Conservation (phyloP, 2,329 filamentous ascomycete species). For the Torrubiella hemipterigena region DNA sequence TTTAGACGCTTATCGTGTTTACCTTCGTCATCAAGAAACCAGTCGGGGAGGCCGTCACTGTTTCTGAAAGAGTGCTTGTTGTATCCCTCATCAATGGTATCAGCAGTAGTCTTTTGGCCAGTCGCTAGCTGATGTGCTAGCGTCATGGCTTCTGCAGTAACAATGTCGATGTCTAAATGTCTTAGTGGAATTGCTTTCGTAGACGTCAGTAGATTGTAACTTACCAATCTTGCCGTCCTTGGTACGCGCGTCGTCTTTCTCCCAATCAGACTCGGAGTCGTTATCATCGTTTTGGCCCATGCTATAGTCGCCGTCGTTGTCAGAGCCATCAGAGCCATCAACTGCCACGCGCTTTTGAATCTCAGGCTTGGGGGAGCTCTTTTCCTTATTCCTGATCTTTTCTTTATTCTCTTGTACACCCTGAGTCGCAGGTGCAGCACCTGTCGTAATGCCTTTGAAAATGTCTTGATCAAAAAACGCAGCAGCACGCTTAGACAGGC, state of each 20-base stretch:
- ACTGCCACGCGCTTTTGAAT: no score
- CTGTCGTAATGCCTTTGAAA: conserved; percentile 77
- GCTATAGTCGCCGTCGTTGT: conserved; percentile 44
- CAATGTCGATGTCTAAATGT: conserved; percentile 77
- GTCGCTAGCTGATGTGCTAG: conserved; percentile 85
- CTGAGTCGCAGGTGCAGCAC: conserved; percentile 41
- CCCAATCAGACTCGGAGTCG: conserved; percentile 56
- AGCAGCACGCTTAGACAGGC: conserved; percentile 71
- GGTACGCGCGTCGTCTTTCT: conserved; percentile 49
- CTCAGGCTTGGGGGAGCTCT: no score
- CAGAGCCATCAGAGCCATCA: no score
- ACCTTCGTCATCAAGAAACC: conserved; percentile 91
- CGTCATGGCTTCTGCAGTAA: conserved; percentile 98
- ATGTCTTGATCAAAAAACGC: conserved; percentile 93
- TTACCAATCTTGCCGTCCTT: conserved; percentile 52
- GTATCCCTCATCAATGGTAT: conserved; percentile 83
- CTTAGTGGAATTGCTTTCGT: no score
- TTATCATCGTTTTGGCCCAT: conserved; percentile 37
- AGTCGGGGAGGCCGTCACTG: conserved; percentile 82
- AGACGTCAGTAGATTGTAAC: no score
- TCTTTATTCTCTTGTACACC: conserved; percentile 18
- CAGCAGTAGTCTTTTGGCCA: conserved; percentile 65
- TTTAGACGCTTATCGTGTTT: conserved; percentile 74
- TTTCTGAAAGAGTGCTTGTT: conserved; percentile 90
- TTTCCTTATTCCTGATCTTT: no score